Evolutionary conservation across 106 monocot genomes (phyloP).

Genomic region (Narthecium ossifragum): DNA sequence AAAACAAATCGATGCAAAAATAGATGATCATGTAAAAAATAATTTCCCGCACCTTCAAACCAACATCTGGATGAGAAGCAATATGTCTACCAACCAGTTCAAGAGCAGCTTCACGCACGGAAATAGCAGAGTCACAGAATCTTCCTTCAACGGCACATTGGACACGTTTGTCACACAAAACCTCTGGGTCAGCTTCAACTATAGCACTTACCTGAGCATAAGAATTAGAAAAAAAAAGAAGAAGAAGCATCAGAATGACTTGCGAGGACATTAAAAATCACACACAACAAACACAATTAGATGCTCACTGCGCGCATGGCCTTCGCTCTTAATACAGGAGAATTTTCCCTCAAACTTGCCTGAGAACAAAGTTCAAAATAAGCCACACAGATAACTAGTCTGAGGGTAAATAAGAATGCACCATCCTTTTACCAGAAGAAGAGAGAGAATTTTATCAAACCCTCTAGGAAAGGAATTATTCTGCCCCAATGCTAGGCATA

Average conservation of each 20-base stretch:
- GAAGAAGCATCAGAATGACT: background rate
- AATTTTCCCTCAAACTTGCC: constrained; percentile 98
- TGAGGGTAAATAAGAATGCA: constrained; percentile 1
- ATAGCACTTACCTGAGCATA: constrained; percentile 75
- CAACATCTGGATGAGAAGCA: constrained; percentile 98
- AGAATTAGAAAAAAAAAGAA: constrained; percentile 2
- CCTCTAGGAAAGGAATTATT: constrained; percentile 92
- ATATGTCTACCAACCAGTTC: constrained; percentile 99
- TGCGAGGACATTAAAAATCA: background rate
- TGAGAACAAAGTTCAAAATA: constrained; percentile 19
- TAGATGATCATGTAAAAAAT: background rate
- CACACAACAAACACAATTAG: background rate
- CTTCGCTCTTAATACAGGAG: constrained; percentile 83
- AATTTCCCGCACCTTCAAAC: constrained; percentile 62
- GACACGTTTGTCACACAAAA: constrained; percentile 87
- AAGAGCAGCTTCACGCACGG: constrained; percentile 95
- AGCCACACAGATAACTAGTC: constrained; percentile 3
- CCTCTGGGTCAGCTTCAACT: constrained; percentile 98
- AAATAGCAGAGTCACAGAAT: constrained; percentile 97
- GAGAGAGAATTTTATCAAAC: constrained; percentile 86
- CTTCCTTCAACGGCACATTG: constrained; percentile 97
- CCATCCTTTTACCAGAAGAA: constrained; percentile 64
- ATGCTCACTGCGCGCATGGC: constrained; percentile 90
- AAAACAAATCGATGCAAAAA: background rate
- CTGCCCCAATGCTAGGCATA: constrained; percentile 76